Evolutionary conservation across 192 early-diverging fungal genomes (phyloP).

Genomic region (Funneliformis geosporum): DNA sequence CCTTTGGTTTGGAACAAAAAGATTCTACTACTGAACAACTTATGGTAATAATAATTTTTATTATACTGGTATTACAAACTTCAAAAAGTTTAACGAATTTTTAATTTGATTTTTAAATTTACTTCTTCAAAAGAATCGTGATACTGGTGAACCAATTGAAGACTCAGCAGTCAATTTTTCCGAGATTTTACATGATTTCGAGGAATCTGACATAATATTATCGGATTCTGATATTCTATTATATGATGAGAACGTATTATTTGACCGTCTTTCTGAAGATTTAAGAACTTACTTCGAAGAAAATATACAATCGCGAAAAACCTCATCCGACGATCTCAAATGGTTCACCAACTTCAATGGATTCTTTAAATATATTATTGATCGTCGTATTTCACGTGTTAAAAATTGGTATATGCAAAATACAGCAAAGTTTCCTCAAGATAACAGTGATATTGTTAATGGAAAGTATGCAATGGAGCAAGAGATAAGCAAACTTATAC

Average conservation of each 20-base stretch:
- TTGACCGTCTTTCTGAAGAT: conserved; percentile 12
- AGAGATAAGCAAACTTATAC: conserved; percentile 20
- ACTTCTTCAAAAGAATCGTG: conserved; percentile 4
- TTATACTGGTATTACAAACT: too few relatives aligned
- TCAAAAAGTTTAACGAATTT: not conserved
- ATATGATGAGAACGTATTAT: not conserved
- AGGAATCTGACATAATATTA: not conserved
- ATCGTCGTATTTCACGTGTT: conserved; percentile 17
- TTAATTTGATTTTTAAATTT: not conserved
- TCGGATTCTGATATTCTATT: conserved; percentile 3
- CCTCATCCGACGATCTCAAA: conserved; percentile 9
- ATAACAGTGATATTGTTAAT: conserved; percentile 29
- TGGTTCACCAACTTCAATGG: not conserved
- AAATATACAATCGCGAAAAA: not conserved
- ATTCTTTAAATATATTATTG: conserved; percentile 28
- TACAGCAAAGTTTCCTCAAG: conserved; percentile 18
- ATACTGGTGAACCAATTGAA: not conserved
- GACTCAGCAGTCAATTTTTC: not conserved
- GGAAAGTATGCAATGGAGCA: conserved; percentile 11
- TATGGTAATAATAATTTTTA: not conserved
- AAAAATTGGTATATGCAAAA: conserved; percentile 29
- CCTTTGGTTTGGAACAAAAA: conserved; percentile 16
- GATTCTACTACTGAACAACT: conserved; percentile 9
- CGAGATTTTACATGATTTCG: not conserved
- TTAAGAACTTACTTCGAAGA: conserved; percentile 26